Base-by-base conservation (phyloP, 208 protist species). In the Leishmania amazonensis region DNA sequence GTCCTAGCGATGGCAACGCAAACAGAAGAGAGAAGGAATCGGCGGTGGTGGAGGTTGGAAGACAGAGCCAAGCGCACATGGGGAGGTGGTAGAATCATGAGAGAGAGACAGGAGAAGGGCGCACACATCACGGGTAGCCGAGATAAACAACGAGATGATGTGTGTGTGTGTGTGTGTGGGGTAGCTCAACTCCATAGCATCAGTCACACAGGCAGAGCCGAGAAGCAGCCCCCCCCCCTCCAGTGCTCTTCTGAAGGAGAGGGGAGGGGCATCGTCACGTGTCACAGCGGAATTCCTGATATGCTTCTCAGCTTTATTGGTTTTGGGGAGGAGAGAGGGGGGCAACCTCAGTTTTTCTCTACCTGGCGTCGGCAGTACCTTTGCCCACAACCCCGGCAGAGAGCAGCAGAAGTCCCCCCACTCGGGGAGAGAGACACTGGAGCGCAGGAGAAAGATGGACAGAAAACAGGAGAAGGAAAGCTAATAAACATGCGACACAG, bases 341-440 rank as follows among this genome's bases (percentile, higher is more conserved):
- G 42, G 4, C 40, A 45, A 72, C 40, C 24, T 72, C 19, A 11
- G 31, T 28, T 19, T 11, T 35, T 40, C 21, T 28, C 15, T 49
- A n/a, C 67, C 49, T 49, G 21, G 21, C 40, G 38, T 3, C 9
- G 7, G 0, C 35, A 17, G 24, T 58, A 75, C 47, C 6, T 31
- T 45, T 54, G 51, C 24, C 42, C 35, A 51, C 11, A 13, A 57
- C 71, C 3, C 57, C 8, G 8, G 45, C 40, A 83, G 6, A 45
- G 9, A 47, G 17, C 74, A 35, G 54, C 64, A 2, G 49, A 60
- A 42, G 79, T 3, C 28, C 58, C 58, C 28, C 58, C 58, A 31
- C 62, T 6, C 35, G 83, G 58, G 65, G 31, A 83, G 73, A 75
- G 65, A 80, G 71, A 42, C 8, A 47, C 35, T 28, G 15, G 40